Base-by-base conservation (phyloP, 805 yeast genomes). In the Saturnispora kantuleensis region DNA sequence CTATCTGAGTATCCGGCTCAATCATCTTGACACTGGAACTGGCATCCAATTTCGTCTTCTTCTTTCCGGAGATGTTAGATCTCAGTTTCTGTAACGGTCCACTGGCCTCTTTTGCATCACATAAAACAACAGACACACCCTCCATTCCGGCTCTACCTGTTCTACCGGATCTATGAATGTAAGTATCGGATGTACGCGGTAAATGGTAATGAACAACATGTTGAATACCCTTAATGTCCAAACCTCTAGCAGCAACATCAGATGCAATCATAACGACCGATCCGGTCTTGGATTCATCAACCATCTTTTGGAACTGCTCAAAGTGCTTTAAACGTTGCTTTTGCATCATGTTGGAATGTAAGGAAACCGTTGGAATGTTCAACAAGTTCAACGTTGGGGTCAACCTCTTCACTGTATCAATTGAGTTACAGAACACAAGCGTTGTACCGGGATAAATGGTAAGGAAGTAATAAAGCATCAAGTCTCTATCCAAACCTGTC, bases 221-320 rank as follows among this genome's bases (percentile, higher is more conserved):
- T 54, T 88, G 81, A 42, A 93, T 89, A 39, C 74, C 76, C 2
- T 95, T 83, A 44, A 93, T 87, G 70, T 93, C 98, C 48, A 93
- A 72, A 48, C 98, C 98, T 70, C 98, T 77, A 4, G 98, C 98
- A 2, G 98, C 98, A 38, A 93, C 97, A 64, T 93, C 98, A 4
- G 97, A 87, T 1, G 97, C 96, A 43, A 93, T 75, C 45, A 93
- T 68, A 3, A 89, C 89, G 0, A 84, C 70, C 3, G 78, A 67
- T 41, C 65, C 71, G 17, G 74, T 73, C 17, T 57, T 57, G 7
- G 64, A 62, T 2, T 47, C 60, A 18, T 50, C 57, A 28, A 58
- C 54, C 38, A 75, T 69, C 39, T 68, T 72, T 51, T 73, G 76
- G 69, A 88, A 90, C 49, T 81, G 74, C 64, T 93, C 98, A 55